phyloP scores from a whole-genome alignment of 1,284 basidiomycete species.

The Pseudozyma pruni region DNA sequence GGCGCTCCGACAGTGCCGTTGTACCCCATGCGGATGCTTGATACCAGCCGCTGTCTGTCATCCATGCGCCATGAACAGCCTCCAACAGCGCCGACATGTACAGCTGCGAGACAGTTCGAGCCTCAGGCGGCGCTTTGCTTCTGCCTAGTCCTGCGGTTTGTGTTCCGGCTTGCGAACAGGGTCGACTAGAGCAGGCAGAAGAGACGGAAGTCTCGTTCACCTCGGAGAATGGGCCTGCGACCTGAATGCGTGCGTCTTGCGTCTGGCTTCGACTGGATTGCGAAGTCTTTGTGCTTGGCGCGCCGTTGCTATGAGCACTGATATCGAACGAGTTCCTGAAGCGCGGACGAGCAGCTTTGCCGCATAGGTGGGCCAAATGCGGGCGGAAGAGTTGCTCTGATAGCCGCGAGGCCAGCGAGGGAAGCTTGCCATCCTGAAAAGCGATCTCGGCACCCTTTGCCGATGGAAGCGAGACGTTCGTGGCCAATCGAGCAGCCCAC shows the following conservation, averaged over 20 bases:
- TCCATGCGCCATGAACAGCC: slow-evolving; percentile 38
- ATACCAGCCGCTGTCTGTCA: slow-evolving; percentile 39
- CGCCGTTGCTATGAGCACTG: neutral
- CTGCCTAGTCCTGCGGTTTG: neutral
- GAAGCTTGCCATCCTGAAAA: slow-evolving; percentile 12
- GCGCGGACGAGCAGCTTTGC: neutral
- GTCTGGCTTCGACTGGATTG: too few species aligned
- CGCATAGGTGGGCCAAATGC: slow-evolving; percentile 15
- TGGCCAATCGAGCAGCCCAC: slow-evolving; percentile 23
- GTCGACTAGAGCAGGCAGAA: slow-evolving; percentile 19
- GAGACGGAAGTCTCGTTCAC: neutral
- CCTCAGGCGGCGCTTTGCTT: neutral
- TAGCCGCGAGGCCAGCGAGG: slow-evolving; percentile 24
- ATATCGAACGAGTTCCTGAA: slow-evolving; percentile 37
- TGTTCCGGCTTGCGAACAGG: slow-evolving; percentile 5
- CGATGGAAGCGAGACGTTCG: slow-evolving; percentile 24
- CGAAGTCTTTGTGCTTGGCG: neutral
- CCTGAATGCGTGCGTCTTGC: neutral
- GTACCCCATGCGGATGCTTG: slow-evolving; percentile 29
- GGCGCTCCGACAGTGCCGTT: slow-evolving; percentile 15
- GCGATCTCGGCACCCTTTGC: slow-evolving; percentile 17
- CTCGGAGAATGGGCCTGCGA: slow-evolving; percentile 6
- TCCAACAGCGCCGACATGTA: slow-evolving; percentile 37
- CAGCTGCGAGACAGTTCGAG: slow-evolving; percentile 31
- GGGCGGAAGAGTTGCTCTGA: slow-evolving; percentile 22